These are phyloP conservation scores for Candida sp. DNA, from an alignment of 1,139 yeast genomes.

Conservation along the genomic window DNA sequence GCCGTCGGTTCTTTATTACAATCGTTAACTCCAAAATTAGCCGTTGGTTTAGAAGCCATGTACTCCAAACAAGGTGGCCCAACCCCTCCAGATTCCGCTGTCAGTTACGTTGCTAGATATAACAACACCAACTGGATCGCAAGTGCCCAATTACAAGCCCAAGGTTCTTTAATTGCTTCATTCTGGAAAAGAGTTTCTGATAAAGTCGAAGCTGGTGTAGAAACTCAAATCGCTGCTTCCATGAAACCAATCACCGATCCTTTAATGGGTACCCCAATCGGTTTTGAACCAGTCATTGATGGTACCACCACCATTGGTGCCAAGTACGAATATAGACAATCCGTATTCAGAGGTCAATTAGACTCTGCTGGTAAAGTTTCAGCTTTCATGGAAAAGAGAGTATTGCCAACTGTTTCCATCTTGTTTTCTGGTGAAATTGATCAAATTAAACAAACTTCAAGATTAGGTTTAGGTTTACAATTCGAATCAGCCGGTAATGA, in stretches of 20 bases:
- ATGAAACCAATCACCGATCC: conserved; percentile 80
- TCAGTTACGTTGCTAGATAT: conserved; percentile 89
- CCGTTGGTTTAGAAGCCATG: conserved; percentile 91
- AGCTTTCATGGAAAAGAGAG: conserved; percentile 89
- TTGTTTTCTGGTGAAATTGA: conserved; percentile 90
- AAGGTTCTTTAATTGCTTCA: conserved; percentile 84
- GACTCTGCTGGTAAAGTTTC: conserved; percentile 91
- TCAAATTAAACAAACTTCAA: conserved; percentile 79
- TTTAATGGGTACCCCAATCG: conserved; percentile 78
- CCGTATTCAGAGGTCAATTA: conserved; percentile 92
- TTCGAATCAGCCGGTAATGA: conserved; percentile 94
- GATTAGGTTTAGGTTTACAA: conserved; percentile 92
- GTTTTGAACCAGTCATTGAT: conserved; percentile 78
- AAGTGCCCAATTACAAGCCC: conserved; percentile 91
- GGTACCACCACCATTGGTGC: conserved; percentile 96
- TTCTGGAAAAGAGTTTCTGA: conserved; percentile 94
- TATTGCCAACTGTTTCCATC: conserved; percentile 86
- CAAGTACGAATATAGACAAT: conserved; percentile 96
- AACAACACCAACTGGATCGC: conserved; percentile 89
- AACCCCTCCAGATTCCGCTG: conserved; percentile 89
- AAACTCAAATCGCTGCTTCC: conserved; percentile 80
- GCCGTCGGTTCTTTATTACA: conserved; percentile 90
- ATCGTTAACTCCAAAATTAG: conserved; percentile 76
- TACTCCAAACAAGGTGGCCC: conserved; percentile 75
- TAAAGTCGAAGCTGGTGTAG: conserved; percentile 95